These are phyloP conservation scores for Alternaria sp. DNA, from an alignment of 2,329 filamentous ascomycete genomes.

Conservation along the genomic window DNA sequence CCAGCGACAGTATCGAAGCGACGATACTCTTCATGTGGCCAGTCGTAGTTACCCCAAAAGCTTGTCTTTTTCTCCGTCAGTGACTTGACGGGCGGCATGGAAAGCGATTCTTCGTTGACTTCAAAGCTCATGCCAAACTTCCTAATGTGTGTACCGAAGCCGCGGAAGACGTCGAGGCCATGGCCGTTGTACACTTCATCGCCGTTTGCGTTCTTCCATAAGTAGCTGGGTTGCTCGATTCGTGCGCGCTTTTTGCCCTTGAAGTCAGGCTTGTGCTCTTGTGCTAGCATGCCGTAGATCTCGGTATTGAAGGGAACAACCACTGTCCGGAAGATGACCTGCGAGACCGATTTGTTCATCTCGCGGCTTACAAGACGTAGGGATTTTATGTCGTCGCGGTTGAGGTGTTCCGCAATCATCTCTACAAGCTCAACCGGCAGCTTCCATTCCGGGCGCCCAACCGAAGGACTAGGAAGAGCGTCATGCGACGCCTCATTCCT, in stretches of 20 bases:
- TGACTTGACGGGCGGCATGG: constrained; percentile 62
- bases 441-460: constrained; percentile 47
- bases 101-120: constrained; percentile 62
- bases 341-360: constrained; percentile 64
- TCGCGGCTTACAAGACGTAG: constrained; percentile 68
- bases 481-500: not conserved
- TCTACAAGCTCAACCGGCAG: constrained; percentile 70
- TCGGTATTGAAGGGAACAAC: constrained; percentile 71
- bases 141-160: constrained; percentile 66
- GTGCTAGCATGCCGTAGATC: constrained; percentile 63
- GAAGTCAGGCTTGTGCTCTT: constrained; percentile 42
- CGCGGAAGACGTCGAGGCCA: constrained; percentile 67
- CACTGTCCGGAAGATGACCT: constrained; percentile 66
- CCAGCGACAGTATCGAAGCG: constrained; percentile 66
- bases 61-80: constrained; percentile 61
- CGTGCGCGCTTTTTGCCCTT: constrained; percentile 47
- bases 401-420: constrained; percentile 62
- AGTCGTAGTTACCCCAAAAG: constrained; percentile 71
- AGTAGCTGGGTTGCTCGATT: constrained; percentile 36
- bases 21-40: constrained; percentile 66
- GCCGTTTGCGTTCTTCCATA: constrained; percentile 53
- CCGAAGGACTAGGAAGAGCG: not conserved
- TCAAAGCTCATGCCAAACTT: constrained; percentile 73
- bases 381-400: constrained; percentile 64
- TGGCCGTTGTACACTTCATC: constrained; percentile 61